Evolutionary conservation across 1,284 basidiomycete species (phyloP).

Genomic region (Wallemia mellicola): DNA sequence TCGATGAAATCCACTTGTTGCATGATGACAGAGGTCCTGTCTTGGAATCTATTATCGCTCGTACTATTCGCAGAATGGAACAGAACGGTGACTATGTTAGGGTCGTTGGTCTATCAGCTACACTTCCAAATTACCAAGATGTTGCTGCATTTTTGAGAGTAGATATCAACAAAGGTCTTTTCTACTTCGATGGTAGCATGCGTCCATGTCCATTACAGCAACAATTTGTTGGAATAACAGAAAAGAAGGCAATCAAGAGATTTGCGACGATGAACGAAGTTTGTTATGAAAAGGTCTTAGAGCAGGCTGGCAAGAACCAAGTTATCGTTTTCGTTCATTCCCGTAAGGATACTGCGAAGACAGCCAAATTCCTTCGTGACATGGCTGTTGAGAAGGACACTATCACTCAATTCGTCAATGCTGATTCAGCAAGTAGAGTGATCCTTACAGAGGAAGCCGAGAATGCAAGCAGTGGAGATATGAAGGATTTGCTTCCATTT

Average conservation of each 20-base stretch:
- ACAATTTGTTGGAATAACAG: constrained; percentile 89
- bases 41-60: constrained; percentile 64
- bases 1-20: constrained; percentile 90
- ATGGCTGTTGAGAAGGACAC: constrained; percentile 89
- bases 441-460: constrained; percentile 58
- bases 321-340: constrained; percentile 93
- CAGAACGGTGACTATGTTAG: constrained; percentile 77
- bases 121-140: constrained; percentile 89
- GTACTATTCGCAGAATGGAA: constrained; percentile 82
- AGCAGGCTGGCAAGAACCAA: constrained; percentile 60
- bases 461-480: constrained; percentile 51
- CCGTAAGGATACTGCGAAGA: constrained; percentile 92
- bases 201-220: constrained; percentile 86
- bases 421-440: constrained; percentile 61
- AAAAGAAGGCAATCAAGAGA: constrained; percentile 97
- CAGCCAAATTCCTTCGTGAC: constrained; percentile 77
- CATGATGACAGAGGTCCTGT: constrained; percentile 98
- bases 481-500: constrained; percentile 76
- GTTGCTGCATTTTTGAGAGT: constrained; percentile 96
- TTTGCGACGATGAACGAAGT: constrained; percentile 97
- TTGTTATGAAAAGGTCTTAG: constrained; percentile 91
- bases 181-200: constrained; percentile 86
- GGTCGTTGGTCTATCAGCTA: constrained; percentile 81
- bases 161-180: constrained; percentile 66
- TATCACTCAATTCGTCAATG: constrained; percentile 75